phyloP scores from a whole-genome alignment of 768 basidiomycete genomes.

The Clitopilus passeckerianus region DNA sequence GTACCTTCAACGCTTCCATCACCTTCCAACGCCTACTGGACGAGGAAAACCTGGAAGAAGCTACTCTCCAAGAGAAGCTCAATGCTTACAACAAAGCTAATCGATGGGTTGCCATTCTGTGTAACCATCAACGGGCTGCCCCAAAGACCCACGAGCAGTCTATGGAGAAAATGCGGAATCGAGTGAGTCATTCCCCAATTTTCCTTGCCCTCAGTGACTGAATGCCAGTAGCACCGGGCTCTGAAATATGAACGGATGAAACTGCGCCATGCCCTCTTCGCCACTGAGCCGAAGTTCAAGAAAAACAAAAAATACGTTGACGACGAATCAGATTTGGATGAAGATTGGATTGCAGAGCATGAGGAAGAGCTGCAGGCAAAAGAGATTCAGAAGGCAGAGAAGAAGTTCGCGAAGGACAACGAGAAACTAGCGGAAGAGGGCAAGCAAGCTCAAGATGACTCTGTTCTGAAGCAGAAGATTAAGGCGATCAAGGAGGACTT shows the following conservation, averaged over 20 bases:
- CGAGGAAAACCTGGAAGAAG: slow-evolving; percentile 50
- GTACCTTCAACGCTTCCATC: slow-evolving; percentile 98
- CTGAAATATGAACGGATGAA: slow-evolving; percentile 99
- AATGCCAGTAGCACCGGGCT: slow-evolving; percentile 57
- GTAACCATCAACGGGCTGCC: slow-evolving; percentile 96
- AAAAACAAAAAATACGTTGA: slow-evolving; percentile 74
- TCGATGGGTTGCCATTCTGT: slow-evolving; percentile 93
- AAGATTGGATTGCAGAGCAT: slow-evolving; percentile 80
- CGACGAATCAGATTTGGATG: slow-evolving; percentile 92
- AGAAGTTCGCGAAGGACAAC: slow-evolving; percentile 94
- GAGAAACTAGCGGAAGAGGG: slow-evolving; percentile 78
- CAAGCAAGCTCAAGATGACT: slow-evolving; percentile 50
- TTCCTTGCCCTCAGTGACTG: not conserved
- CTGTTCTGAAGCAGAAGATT: slow-evolving; percentile 64
- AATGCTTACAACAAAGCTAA: slow-evolving; percentile 98
- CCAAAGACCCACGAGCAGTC: slow-evolving; percentile 91
- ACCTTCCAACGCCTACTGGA: slow-evolving; percentile 93
- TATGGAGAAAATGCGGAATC: slow-evolving; percentile 92
- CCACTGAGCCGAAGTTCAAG: slow-evolving; percentile 72
- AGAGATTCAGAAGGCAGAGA: slow-evolving; percentile 85
- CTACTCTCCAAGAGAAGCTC: slow-evolving; percentile 90
- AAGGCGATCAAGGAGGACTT: slow-evolving; percentile 73
- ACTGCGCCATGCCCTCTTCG: slow-evolving; percentile 82
- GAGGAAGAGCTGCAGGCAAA: slow-evolving; percentile 75
- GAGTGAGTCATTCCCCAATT: slow-evolving; percentile 43